A percentile compares a stretch with the other conserved stretches of the same genome.
phyloP scores from a whole-genome alignment of 208 protist genomes.

The Porcisia hertigi region DNA sequence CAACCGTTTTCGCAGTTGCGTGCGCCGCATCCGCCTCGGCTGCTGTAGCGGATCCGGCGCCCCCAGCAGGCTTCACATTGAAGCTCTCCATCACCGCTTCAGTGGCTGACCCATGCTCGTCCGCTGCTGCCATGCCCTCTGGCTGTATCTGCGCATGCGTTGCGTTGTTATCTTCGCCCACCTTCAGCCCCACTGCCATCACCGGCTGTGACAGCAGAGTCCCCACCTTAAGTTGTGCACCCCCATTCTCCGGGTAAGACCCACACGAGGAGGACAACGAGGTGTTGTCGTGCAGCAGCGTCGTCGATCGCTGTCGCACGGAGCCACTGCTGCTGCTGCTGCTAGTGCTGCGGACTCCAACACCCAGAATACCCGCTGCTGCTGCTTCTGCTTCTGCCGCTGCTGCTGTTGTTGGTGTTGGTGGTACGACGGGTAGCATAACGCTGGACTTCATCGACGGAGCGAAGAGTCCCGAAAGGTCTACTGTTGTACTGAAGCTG shows the following conservation, averaged over 20 bases:
- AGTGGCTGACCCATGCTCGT: background rate
- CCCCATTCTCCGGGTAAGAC: background rate
- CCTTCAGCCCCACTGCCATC: background rate
- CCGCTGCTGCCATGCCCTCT: background rate
- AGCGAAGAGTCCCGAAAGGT: slow-evolving; percentile 24
- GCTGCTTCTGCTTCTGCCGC: background rate
- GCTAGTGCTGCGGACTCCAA: background rate
- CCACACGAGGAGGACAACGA: slow-evolving; percentile 1
- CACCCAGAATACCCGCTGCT: background rate
- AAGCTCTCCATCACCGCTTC: too few species aligned
- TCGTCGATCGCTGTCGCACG: background rate
- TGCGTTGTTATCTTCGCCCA: background rate
- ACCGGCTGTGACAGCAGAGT: background rate
- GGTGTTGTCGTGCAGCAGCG: background rate
- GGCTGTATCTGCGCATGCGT: slow-evolving; percentile 1
- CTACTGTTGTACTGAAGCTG: slow-evolving; percentile 60
- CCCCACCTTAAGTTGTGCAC: background rate
- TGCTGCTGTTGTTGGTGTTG: background rate
- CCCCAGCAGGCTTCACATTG: background rate
- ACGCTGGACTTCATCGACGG: background rate
- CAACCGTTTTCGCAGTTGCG: background rate
- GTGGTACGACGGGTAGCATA: background rate
- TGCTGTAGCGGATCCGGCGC: background rate
- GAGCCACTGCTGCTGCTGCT: background rate
- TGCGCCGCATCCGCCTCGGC: slow-evolving; percentile 4